Base-by-base conservation (phyloP, 331 rosid species). In the Phaseolus coccineus region DNA sequence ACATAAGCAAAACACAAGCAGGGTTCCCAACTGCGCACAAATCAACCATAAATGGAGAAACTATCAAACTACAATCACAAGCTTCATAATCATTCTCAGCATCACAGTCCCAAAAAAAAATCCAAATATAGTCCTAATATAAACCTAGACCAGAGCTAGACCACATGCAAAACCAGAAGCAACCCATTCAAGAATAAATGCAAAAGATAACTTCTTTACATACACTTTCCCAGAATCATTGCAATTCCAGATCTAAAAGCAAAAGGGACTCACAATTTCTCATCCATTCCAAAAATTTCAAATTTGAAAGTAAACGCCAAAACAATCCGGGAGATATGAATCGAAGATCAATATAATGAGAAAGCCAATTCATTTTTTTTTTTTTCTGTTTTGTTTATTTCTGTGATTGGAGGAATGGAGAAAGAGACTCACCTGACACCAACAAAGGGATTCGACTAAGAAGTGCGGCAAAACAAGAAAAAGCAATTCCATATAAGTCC, bases 231-330 rank as follows among this genome's bases (percentile, higher is more conserved):
- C 8, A 7, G 39, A 81, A 72, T 0, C 51, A 69, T 27, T 59
- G 72, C 71, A 83, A 48, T 65, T 72, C 61, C 52, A 69, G 80
- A 76, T 76, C 81, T 57, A 82, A 76, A 73, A 33, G 27, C 55
- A 19, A 44, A 62, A 63, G 53, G 56, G 39, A 22, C 31, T 73
- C 19, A n/a, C 1, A 2, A 3, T 25, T 69, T 40, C 6, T n/a
- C 22, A 7, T 16, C 25, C 33, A 22, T 56, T 48, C 51, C 69
- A 50, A 65, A 80, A 25, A 28, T 9, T 53, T 37, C 44, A 3
- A 63, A 63, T 25, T 78, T 78, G 37, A 8, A 42, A 75, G 64
- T 75, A 48, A 85, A 79, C 74, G 78, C 52, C 52, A 46, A 76
- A 69, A 68, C 63, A 77, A 77, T 73, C n/a, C 19, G 56, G 47